Conservation (phyloP, 176 grass and related monocot genomes). For the Rhynchospora breviuscula region DNA sequence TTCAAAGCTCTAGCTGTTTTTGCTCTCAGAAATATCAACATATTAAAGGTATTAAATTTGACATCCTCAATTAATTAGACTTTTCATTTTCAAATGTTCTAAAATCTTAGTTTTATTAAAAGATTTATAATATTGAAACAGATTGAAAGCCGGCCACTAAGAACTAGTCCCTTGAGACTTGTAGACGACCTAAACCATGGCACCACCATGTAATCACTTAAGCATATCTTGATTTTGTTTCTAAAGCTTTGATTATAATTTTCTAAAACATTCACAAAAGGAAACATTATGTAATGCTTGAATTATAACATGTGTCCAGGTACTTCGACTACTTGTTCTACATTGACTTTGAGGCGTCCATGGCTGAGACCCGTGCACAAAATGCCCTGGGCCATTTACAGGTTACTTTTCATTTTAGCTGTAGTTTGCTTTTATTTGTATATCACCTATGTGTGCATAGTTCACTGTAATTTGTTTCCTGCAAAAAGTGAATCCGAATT, state of each 20-base stretch:
- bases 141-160: constrained; percentile 57
- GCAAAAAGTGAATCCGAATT: too few relatives aligned
- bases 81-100: constrained; percentile 11
- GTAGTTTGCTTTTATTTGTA: not conserved
- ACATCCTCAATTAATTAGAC: not conserved
- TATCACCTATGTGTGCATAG: not conserved
- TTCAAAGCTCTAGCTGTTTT: constrained; percentile 50
- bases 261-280: not conserved
- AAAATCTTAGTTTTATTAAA: not conserved
- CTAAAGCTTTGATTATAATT: not conserved
- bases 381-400: constrained; percentile 51
- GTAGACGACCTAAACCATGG: constrained; percentile 44
- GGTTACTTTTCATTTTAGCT: constrained; percentile 24
- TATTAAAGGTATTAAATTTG: constrained; percentile 43
- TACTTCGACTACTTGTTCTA: constrained; percentile 65
- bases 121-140: constrained; percentile 20
- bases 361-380: constrained; percentile 44
- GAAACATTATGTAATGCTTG: not conserved
- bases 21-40: constrained; percentile 42
- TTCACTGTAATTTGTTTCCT: not conserved
- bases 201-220: constrained; percentile 33
- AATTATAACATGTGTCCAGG: constrained; percentile 23
- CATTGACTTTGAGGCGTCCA: constrained; percentile 58
- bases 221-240: not conserved
- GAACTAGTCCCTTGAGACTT: constrained; percentile 36